Conservation (phyloP, 2,329 filamentous ascomycete genomes). For the Aspergillus sp. region DNA sequence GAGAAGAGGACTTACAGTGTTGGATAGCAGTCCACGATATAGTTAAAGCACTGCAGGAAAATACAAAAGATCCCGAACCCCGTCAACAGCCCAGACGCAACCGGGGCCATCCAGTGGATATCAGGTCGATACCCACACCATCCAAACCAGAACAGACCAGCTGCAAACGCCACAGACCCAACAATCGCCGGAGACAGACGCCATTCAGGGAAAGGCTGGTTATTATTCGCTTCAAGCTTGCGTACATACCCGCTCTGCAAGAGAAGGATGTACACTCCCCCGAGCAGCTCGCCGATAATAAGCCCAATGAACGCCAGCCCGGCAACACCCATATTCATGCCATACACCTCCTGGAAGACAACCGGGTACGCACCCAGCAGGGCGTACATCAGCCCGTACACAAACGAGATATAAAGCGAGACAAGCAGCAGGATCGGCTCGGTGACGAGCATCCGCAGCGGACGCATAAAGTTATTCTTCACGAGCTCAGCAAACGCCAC, state of each 20-base stretch:
- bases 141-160: conserved; percentile 41
- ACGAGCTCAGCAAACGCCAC: conserved; percentile 51
- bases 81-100: conserved; percentile 6
- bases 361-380: conserved; percentile 33
- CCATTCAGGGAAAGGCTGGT: conserved; percentile 35
- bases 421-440: conserved; percentile 42
- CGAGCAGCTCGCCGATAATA: conserved; percentile 33
- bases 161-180: conserved; percentile 33
- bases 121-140: conserved; percentile 35
- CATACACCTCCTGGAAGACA: conserved; percentile 31
- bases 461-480: conserved; percentile 50
- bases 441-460: conserved; percentile 40
- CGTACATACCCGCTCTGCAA: conserved; percentile 29
- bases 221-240: conserved; percentile 31
- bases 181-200: conserved; percentile 33
- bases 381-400: conserved; percentile 36
- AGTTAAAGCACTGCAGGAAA: conserved; percentile 26
- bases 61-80: conserved; percentile 14
- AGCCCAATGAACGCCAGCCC: conserved; percentile 32
- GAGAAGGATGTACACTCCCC: conserved; percentile 30
- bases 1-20: conserved; percentile 33
- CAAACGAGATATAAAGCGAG: conserved; percentile 34
- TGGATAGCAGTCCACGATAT: conserved; percentile 43
- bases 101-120: conserved; percentile 31
- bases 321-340: conserved; percentile 32